phyloP scores from a whole-genome alignment of 345 rosid genomes.

The Orychophragmus violaceus region DNA sequence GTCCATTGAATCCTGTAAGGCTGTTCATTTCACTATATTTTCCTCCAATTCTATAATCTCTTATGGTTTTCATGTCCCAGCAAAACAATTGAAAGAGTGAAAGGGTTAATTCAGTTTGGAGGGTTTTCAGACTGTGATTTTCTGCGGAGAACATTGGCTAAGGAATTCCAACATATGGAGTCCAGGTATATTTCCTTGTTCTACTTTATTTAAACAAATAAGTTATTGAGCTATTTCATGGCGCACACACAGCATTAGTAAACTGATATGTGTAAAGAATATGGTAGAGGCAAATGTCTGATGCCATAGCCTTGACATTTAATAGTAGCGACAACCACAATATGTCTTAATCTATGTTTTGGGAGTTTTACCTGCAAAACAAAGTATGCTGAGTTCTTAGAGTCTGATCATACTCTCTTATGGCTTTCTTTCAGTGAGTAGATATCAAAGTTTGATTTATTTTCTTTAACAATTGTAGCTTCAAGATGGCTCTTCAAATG shows the following conservation, averaged over 20 bases:
- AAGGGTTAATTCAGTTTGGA: conserved; percentile 51
- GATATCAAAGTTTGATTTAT: conserved; percentile 2
- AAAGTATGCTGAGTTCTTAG: not conserved
- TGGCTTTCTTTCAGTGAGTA: not conserved
- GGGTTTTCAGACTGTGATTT: conserved; percentile 49
- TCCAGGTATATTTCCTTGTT: conserved; percentile 40
- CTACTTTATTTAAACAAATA: not conserved
- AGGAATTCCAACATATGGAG: conserved; percentile 79
- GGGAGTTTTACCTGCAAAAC: not conserved
- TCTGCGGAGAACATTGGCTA: conserved; percentile 60
- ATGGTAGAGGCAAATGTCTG: conserved; percentile 2
- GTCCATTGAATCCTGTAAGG: not conserved
- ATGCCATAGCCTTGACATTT: not conserved
- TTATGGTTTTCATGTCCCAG: conserved; percentile 30
- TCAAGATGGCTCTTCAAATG: conserved; percentile 77
- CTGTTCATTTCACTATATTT: not conserved
- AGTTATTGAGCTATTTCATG: not conserved
- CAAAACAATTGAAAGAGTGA: conserved; percentile 63
- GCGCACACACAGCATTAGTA: not conserved
- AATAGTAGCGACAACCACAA: not conserved
- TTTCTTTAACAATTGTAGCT: conserved; percentile 36
- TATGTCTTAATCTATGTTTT: not conserved
- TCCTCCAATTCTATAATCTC: not conserved
- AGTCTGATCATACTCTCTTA: not conserved
- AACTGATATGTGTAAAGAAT: not conserved